Evolutionary conservation across 495 filamentous ascomycete species (phyloP).

Genomic region (Penicillium robsamsonii): DNA sequence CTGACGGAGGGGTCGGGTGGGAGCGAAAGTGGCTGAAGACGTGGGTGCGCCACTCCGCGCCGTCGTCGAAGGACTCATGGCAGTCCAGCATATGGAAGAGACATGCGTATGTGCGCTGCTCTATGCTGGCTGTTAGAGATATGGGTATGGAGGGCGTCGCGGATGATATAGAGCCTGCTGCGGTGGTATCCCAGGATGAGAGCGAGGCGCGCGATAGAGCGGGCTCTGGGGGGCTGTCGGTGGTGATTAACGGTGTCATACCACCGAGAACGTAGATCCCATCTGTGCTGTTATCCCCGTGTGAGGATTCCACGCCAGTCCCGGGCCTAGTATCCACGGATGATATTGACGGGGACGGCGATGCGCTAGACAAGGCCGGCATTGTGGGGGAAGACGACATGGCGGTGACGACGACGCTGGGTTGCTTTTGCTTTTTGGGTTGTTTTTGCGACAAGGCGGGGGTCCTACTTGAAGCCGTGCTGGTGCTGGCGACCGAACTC

Average conservation of each 20-base stretch:
- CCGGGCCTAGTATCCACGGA: constrained; percentile 22
- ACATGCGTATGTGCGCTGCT: constrained; percentile 35
- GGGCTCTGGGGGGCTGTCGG: neutral
- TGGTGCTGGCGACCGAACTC: neutral
- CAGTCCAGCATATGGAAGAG: constrained; percentile 48
- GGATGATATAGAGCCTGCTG: constrained; percentile 12
- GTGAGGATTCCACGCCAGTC: neutral
- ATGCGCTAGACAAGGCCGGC: constrained; percentile 23
- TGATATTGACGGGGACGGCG: constrained; percentile 23
- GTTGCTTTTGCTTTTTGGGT: constrained; percentile 10
- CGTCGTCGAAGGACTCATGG: constrained; percentile 38
- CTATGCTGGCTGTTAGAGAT: neutral
- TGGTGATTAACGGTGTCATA: constrained; percentile 22
- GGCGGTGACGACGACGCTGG: constrained; percentile 16
- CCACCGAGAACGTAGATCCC: constrained; percentile 22
- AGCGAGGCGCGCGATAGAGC: constrained; percentile 17
- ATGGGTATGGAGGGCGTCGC: neutral
- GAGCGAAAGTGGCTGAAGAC: constrained; percentile 45
- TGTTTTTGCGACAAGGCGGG: constrained; percentile 10
- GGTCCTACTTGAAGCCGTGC: constrained; percentile 1
- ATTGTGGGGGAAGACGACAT: constrained; percentile 21
- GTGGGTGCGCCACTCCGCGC: constrained; percentile 40
- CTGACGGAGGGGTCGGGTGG: constrained; percentile 36
- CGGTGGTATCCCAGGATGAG: constrained; percentile 24
- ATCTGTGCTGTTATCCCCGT: neutral